Evolutionary conservation across 2,329 filamentous ascomycete species (phyloP).

Genomic region (Stachybotrys elegans): DNA sequence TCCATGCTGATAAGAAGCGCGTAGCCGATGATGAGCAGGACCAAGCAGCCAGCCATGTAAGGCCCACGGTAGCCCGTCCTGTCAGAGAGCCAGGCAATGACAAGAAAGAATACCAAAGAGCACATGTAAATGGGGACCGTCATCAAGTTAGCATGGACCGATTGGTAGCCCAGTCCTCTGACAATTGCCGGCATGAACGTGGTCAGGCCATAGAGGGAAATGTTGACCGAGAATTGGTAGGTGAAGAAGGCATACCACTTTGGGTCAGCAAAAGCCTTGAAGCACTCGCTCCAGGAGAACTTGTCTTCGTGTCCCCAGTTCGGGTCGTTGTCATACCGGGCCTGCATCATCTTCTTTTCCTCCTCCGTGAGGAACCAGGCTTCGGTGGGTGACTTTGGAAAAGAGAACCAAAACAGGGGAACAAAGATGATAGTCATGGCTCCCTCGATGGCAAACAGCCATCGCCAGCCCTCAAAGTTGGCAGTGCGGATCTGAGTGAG

Average conservation of each 20-base stretch:
- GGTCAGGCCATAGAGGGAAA: slow-evolving; percentile 22
- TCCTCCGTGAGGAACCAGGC: slow-evolving; percentile 19
- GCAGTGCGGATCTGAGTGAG: slow-evolving; percentile 28
- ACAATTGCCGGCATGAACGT: no score
- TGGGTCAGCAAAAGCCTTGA: slow-evolving; percentile 16
- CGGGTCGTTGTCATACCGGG: slow-evolving; percentile 11
- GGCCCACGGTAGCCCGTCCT: slow-evolving; percentile 13
- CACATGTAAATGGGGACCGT: no score
- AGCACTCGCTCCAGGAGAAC: slow-evolving; percentile 12
- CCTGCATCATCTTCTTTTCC: slow-evolving; percentile 15
- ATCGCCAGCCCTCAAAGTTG: slow-evolving; percentile 30
- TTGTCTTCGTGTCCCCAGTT: slow-evolving; percentile 8
- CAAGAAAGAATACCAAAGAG: slow-evolving; percentile 16
- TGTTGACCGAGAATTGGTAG: slow-evolving; percentile 21
- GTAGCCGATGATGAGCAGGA: slow-evolving; percentile 23
- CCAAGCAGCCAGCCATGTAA: slow-evolving; percentile 15
- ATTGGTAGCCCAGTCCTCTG: no score
- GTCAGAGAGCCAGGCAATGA: slow-evolving; percentile 20
- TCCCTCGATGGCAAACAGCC: slow-evolving; percentile 35
- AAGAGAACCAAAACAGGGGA: slow-evolving; percentile 23
- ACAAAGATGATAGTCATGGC: slow-evolving; percentile 30
- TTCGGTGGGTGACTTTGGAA: slow-evolving; percentile 18
- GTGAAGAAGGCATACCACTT: slow-evolving; percentile 26
- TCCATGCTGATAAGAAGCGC: slow-evolving; percentile 20
- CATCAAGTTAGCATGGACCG: no score